Evolutionary conservation across 805 yeast genomes (phyloP), one percentile per base, ranked within the genome.

Genomic region (Yarrowia deformans): DNA sequence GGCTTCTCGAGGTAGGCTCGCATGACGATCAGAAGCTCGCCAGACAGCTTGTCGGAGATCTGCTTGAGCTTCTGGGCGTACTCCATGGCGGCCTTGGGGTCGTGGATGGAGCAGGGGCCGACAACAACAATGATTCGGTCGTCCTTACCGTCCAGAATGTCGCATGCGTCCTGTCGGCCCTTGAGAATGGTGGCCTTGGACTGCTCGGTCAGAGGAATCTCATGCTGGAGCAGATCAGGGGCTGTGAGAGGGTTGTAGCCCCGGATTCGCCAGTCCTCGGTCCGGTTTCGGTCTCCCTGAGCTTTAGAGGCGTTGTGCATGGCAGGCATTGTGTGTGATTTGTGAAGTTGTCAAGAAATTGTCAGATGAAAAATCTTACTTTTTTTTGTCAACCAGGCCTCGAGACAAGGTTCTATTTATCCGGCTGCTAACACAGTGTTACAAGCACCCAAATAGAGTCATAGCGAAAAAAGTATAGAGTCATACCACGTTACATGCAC

Each of bases 1-100:
- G 99, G 99, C 81, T 94, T 94, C 80, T 94, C 99, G 76, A 95
- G 84, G 83, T 95, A 95, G 3, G 98, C 98, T 82, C 99, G 88
- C 99, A 95, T 95, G 71, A 95, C 89, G 70, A 95, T 88, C 69
- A 88, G 86, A 70, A 95, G 84, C 74, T 94, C 97, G 60, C 85
- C 87, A 72, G 88, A 83, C 72, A 90, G 82, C 76, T 87, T 84
- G 69, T 87, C 87, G 52, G 90, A 81, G 45, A 89, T 77, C 68
- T 82, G 82, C 54, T 85, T 80, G 70, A 94, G 84, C 75, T 87
- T 82, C 43, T 83, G 81, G 75, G 94, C 91, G 82, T 94, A 95
- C 72, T 93, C 98, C 72, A 90, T 78, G 8, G 98, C 99, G 42
- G 97, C 97, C 56, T 81, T 84, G 42, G 97, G 92, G 78, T 95